Evolutionary conservation across 1,284 basidiomycete species (phyloP), one percentile per base, ranked within the genome.

Genomic region (Malassezia sp.): DNA sequence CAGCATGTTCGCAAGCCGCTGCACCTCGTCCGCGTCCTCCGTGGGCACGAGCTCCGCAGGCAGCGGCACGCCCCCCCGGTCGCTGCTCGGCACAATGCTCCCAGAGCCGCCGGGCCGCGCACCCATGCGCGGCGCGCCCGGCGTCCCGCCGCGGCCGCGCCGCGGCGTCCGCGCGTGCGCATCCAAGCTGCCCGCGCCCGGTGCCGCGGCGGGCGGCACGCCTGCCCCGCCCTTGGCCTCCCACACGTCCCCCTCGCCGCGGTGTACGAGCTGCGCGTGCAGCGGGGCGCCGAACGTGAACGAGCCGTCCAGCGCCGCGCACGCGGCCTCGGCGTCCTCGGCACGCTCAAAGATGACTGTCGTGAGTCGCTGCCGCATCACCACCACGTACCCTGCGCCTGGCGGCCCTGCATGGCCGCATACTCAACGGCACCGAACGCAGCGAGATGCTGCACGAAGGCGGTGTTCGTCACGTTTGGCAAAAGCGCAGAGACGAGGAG

Each of bases 1-100:
- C 80, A 95, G 84, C 11, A 14, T 4, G 12, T 29, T 20, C 5
- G 38, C 20, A 18, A 44, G 10, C 72, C 93, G 88, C 72, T 91
- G 85, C 71, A 95, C 70, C 11, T 50, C 52, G 21, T 54, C 38
- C 6, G 52, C 55, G 23, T 66, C 83, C n/a, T n/a, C n/a, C 15
- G 51, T 26, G 0, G 62, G 63, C 42, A 52, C 43, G 52, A 67
- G 60, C 40, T 68, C 58, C 28, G 57, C 37, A n/a, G 68, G 63
- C 17, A 71, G 51, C 10, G 67, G 61, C 15, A 69, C 56, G 21
- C 66, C 69, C 31, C 64, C 67, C 42, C 63, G 62, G 38, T 70
- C 64, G 48, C 63, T 69, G 46, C 67, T 64, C 33, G 53, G 70
- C 32, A 57, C 67, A 49, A 61, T 71, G 60, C 51, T 62, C 41